phyloP scores from a whole-genome alignment of 176 grass and related monocot species.

The Alopecurus myosuroides region DNA sequence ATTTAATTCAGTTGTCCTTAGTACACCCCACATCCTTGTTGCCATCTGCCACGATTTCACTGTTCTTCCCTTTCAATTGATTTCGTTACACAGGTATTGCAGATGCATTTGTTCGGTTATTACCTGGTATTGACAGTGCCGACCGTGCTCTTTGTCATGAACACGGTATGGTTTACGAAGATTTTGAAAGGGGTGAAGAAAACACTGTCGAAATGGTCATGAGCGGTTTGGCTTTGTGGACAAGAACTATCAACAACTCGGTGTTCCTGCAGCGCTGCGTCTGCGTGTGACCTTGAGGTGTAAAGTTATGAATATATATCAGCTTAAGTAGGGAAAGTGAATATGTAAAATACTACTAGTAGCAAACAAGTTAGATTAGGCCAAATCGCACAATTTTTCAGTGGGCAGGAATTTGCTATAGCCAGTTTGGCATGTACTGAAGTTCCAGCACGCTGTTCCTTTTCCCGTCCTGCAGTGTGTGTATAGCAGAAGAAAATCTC shows the following conservation, averaged over 20 bases:
- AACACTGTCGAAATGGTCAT: constrained; percentile 61
- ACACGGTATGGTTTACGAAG: constrained; percentile 85
- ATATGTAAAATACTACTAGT: constrained; percentile 31
- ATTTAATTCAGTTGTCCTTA: constrained; percentile 13
- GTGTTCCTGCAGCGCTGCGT: not conserved
- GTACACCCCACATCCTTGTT: not conserved
- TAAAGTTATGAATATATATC: constrained; percentile 47
- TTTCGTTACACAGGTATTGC: constrained; percentile 47
- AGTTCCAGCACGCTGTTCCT: constrained; percentile 26
- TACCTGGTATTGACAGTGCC: constrained; percentile 52
- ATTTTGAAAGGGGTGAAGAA: constrained; percentile 88
- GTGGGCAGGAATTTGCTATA: constrained; percentile 17
- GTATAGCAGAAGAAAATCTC: constrained; percentile 23
- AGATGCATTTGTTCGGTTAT: constrained; percentile 83
- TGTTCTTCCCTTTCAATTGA: constrained; percentile 13
- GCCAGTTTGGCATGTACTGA: constrained; percentile 23
- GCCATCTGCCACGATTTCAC: constrained; percentile 7
- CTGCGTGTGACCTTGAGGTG: constrained; percentile 15
- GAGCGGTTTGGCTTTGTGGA: constrained; percentile 9
- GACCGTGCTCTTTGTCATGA: constrained; percentile 74
- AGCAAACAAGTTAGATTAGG: constrained; percentile 48
- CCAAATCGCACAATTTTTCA: constrained; percentile 19
- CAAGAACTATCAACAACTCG: not conserved
- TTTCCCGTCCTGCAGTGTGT: constrained; percentile 6
- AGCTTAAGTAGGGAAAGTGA: constrained; percentile 29